Conservation (phyloP, 2,329 filamentous ascomycete genomes). For the Endocalyx cinctus region DNA sequence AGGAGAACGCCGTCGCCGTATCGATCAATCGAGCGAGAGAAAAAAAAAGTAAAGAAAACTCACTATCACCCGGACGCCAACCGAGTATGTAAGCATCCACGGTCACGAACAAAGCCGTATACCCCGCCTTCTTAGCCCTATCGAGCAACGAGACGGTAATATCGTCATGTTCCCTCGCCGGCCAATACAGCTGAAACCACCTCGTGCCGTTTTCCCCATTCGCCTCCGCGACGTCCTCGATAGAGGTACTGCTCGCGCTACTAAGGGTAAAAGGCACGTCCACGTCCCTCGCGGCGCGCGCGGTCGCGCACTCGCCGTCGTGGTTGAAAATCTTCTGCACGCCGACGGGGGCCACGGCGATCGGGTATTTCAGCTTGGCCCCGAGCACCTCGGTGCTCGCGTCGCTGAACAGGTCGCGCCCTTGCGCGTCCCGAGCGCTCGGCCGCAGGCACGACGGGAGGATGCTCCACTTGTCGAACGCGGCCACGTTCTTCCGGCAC, state of each 20-base stretch:
- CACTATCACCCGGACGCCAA: conserved; percentile 22
- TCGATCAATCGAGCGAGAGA: no score
- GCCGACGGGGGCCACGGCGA: conserved; percentile 21
- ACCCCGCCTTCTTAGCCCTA: conserved; percentile 17
- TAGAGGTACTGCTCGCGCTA: conserved; percentile 21
- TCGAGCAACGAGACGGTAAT: conserved; percentile 19
- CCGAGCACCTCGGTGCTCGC: conserved; percentile 11
- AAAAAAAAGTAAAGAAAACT: no score
- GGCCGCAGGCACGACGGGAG: conserved; percentile 14
- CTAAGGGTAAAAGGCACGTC: conserved; percentile 20
- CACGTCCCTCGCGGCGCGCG: conserved; percentile 14
- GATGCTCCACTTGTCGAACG: conserved; percentile 19
- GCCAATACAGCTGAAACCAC: conserved; percentile 26
- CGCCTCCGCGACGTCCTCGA: conserved; percentile 23
- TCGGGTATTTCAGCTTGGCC: conserved; percentile 13
- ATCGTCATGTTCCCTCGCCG: conserved; percentile 15
- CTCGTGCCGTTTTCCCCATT: conserved; percentile 15
- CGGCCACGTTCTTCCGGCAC: conserved; percentile 18
- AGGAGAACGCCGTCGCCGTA: conserved; percentile 4
- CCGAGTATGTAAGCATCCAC: conserved; percentile 24
- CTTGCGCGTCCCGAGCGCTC: conserved; percentile 4
- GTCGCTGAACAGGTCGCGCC: background rate
- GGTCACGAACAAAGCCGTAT: conserved; percentile 19
- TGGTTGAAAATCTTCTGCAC: conserved; percentile 23
- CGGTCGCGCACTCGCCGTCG: conserved; percentile 19